Evolutionary conservation across 2,329 filamentous ascomycete genomes (phyloP).

Genomic region (Calonectria leucothoes): DNA sequence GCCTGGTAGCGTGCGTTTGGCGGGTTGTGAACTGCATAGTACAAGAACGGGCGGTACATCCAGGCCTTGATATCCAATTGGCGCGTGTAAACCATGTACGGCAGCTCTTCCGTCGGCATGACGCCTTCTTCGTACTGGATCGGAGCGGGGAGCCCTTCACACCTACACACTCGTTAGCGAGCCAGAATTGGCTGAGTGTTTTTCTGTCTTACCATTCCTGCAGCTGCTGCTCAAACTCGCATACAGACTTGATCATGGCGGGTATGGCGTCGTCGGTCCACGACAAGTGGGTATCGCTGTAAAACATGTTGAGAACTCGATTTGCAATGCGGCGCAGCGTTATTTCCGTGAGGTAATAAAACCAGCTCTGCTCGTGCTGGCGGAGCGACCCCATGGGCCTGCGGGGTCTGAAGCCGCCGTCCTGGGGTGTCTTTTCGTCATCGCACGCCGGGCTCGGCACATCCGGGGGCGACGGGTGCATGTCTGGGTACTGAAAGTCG

Average conservation of each 20-base stretch:
- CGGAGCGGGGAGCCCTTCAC: constrained; percentile 1
- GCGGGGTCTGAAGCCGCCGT: not conserved
- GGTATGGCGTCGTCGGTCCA: constrained; percentile 33
- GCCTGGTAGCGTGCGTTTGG: constrained; percentile 23
- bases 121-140: constrained; percentile 3
- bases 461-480: constrained; percentile 40
- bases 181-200: not conserved
- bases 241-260: constrained; percentile 32
- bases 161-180: not conserved
- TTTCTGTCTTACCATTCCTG: constrained; percentile 31
- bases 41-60: constrained; percentile 15
- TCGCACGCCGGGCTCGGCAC: not conserved
- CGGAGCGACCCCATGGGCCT: not conserved
- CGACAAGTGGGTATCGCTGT: constrained; percentile 23
- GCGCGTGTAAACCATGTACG: constrained; percentile 1
- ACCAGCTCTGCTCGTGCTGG: constrained; percentile 52
- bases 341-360: constrained; percentile 57
- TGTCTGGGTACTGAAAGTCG: constrained; percentile 46
- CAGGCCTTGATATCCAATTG: constrained; percentile 1
- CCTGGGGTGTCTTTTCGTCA: not conserved
- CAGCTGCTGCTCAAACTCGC: constrained; percentile 39
- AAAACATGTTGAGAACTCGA: constrained; percentile 49
- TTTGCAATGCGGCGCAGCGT: constrained; percentile 54
- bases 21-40: constrained; percentile 17
- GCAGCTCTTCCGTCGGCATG: constrained; percentile 8